Base-by-base conservation (phyloP, 331 rosid genomes). In the Telfairia occidentalis region DNA sequence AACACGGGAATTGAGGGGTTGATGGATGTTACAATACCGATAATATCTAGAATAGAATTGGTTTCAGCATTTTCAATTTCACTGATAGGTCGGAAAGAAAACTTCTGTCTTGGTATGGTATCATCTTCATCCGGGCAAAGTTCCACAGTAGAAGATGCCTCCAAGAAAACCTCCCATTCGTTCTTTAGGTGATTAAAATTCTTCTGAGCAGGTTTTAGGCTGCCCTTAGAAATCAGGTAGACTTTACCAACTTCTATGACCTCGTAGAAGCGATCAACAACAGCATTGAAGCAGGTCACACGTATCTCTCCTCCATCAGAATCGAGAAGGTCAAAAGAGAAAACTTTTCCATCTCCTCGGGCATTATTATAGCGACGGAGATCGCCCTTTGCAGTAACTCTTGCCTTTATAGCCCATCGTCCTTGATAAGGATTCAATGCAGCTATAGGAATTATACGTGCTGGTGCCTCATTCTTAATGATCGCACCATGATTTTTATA, bases 351-450 rank as follows among this genome's bases (percentile, higher is more conserved):
- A 80, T 92, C 99, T 86, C 99, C 99, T 15, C 95, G 86, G 46
- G 96, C 97, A 84, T 95, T 95, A 73, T 95, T 95, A 76, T 94
- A 94, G 73, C 97, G 95, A 75, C 97, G 98, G 38, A 89, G 85
- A 71, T 92, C 97, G 48, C 97, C 98, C 82, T 91, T 95, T 5
- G 97, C 97, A 42, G 98, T 95, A 48, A 91, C 96, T 82, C 97
- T 89, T 63, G 98, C 97, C 87, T 87, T 95, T 83, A 91, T 92
- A 40, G 97, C 98, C 98, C 98, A 95, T 64, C 97, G 86, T 45
- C 98, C 97, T 69, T 95, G 97, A 83, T 91, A 95, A 80, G 99
- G 99, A 85, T 95, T 94, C 84, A 95, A 76, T 40, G 97, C 96
- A 49, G 91, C 86, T 60, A 91, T 95, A 30, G 98, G 97, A 82